Conservation (phyloP, 306 rosid genomes). For the Fagus sylvatica region DNA sequence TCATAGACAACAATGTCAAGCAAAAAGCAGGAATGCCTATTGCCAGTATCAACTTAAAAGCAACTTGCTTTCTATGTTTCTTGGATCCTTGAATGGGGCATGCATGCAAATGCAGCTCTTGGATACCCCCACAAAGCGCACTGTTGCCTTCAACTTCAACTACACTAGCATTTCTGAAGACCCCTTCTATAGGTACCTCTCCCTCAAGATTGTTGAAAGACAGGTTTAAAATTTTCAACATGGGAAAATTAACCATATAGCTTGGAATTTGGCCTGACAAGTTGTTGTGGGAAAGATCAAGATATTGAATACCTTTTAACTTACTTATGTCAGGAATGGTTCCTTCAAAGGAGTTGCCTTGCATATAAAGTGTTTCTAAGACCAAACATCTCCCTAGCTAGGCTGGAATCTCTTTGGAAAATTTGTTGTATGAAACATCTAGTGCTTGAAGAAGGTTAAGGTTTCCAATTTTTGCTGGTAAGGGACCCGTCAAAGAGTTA, state of each 20-base stretch:
- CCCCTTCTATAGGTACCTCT: background rate
- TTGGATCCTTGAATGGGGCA: background rate
- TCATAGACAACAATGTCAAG: background rate
- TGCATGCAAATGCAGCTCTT: background rate
- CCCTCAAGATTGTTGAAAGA: background rate
- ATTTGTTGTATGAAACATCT: background rate
- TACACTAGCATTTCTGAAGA: background rate
- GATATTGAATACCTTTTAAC: background rate
- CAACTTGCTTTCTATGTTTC: background rate
- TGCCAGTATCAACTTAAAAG: background rate
- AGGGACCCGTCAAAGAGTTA: background rate
- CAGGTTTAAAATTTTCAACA: background rate
- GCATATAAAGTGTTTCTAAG: background rate
- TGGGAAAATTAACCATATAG: background rate
- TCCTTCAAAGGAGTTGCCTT: constrained; percentile 1
- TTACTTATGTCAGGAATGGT: background rate
- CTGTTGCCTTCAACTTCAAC: background rate
- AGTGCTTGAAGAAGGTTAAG: background rate
- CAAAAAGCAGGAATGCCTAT: background rate
- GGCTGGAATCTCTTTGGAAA: background rate
- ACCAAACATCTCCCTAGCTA: background rate
- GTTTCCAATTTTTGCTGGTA: background rate
- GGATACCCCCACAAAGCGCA: background rate
- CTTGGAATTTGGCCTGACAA: background rate
- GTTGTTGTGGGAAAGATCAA: background rate